phyloP scores from a whole-genome alignment of 73 alveolate genomes.

The Blepharisma japonicum region DNA sequence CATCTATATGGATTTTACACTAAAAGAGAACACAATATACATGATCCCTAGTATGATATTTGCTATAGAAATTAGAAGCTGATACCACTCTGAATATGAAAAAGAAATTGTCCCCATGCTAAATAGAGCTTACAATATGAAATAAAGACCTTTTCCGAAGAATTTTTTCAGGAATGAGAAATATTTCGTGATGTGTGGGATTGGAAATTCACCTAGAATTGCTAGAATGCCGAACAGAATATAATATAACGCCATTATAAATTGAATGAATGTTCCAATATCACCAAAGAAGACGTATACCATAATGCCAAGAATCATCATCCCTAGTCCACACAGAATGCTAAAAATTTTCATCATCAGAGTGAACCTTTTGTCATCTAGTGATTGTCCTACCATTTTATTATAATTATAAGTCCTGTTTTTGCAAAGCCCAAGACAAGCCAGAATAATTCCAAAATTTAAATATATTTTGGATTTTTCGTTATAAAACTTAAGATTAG shows the following conservation, averaged over 20 bases:
- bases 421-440: too few relatives aligned
- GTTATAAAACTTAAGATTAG: too few relatives aligned
- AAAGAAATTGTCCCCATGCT: constrained; percentile 22
- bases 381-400: constrained; percentile 24
- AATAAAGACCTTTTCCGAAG: constrained; percentile 22
- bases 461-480: too few relatives aligned
- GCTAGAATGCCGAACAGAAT: constrained; percentile 20
- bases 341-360: constrained; percentile 13
- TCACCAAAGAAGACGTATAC: neutral
- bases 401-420: neutral
- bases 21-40: constrained; percentile 13
- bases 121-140: constrained; percentile 16
- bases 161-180: constrained; percentile 18
- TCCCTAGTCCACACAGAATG: constrained; percentile 1
- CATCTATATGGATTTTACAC: neutral
- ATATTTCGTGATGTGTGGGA: neutral
- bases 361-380: constrained; percentile 1
- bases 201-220: constrained; percentile 20
- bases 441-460: too few relatives aligned
- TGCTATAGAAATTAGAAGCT: neutral
- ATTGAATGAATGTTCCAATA: neutral
- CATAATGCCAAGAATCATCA: neutral
- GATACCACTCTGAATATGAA: neutral
- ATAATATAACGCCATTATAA: constrained; percentile 15
- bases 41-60: neutral